These are phyloP conservation scores for Begonia peltatifolia DNA, from an alignment of 306 rosid genomes.

Conservation along the genomic window DNA sequence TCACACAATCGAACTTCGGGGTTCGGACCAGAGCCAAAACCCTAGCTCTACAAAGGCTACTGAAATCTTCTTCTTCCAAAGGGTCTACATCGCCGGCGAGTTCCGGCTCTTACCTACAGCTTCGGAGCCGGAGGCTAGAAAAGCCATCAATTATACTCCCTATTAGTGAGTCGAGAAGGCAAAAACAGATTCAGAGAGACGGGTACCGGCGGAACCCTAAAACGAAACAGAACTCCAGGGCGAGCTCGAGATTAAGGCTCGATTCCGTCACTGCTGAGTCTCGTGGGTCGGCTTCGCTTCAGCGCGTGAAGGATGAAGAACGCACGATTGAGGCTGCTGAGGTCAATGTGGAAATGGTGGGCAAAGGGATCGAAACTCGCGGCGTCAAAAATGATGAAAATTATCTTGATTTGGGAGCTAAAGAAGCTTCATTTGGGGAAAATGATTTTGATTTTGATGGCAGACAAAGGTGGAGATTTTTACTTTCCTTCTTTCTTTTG, in stretches of 20 bases:
- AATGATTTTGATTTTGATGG: slow-evolving; percentile 73
- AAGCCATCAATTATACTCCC: slow-evolving; percentile 25
- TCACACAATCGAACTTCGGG: slow-evolving; percentile 46
- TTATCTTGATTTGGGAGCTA: slow-evolving; percentile 22
- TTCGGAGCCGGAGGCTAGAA: slow-evolving; percentile 65
- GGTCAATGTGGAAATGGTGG: slow-evolving; percentile 5
- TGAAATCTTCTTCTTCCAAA: slow-evolving; percentile 19
- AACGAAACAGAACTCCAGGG: slow-evolving; percentile 26
- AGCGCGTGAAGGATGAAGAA: slow-evolving; percentile 6
- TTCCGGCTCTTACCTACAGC: slow-evolving; percentile 66
- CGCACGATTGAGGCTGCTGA: slow-evolving; percentile 5
- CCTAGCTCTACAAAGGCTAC: slow-evolving; percentile 52
- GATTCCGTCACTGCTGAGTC: slow-evolving; percentile 17
- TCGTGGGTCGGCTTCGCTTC: slow-evolving; percentile 13
- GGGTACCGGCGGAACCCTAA: slow-evolving; percentile 25
- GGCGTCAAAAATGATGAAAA: slow-evolving; percentile 5
- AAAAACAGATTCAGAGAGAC: slow-evolving; percentile 9
- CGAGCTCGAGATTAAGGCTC: slow-evolving; percentile 25
- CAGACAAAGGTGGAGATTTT: slow-evolving; percentile 70
- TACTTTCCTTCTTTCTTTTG: background rate
- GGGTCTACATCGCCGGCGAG: slow-evolving; percentile 14
- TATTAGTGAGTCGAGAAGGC: slow-evolving; percentile 22
- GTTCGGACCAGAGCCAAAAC: slow-evolving; percentile 94
- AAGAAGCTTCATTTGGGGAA: slow-evolving; percentile 79
- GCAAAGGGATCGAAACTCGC: slow-evolving; percentile 9